Conservation (phyloP, 176 grass and related monocot species). For the Puccinellia tenuiflora region DNA sequence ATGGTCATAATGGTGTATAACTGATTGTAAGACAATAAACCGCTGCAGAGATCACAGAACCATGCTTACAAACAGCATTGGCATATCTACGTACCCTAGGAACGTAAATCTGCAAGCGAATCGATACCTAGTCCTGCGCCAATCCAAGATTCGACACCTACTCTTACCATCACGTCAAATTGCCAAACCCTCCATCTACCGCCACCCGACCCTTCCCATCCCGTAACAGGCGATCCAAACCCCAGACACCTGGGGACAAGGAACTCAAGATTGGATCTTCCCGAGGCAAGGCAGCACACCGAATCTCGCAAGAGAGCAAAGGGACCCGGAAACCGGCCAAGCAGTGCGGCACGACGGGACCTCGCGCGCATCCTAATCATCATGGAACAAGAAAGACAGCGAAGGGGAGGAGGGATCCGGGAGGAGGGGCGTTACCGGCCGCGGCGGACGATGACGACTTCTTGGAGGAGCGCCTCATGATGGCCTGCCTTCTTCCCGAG, state of each 20-base stretch:
- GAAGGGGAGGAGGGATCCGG: neutral
- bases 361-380: neutral
- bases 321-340: neutral
- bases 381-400: neutral
- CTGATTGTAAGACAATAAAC: neutral
- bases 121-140: neutral
- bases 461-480: slow-evolving; percentile 54
- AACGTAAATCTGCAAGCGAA: slow-evolving; percentile 22
- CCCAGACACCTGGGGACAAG: neutral
- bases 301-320: slow-evolving; percentile 7
- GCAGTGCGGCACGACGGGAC: neutral
- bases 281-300: neutral
- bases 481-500: neutral
- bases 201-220: neutral
- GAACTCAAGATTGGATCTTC: slow-evolving; percentile 42
- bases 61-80: neutral
- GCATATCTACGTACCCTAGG: neutral
- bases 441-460: slow-evolving; percentile 39
- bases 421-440: slow-evolving; percentile 30
- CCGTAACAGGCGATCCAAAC: neutral
- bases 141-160: slow-evolving; percentile 4
- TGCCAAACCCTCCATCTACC: neutral
- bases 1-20: neutral
- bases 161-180: neutral
- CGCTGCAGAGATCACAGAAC: neutral